Conservation (phyloP, 768 basidiomycete genomes). For the Boletus sp. region DNA sequence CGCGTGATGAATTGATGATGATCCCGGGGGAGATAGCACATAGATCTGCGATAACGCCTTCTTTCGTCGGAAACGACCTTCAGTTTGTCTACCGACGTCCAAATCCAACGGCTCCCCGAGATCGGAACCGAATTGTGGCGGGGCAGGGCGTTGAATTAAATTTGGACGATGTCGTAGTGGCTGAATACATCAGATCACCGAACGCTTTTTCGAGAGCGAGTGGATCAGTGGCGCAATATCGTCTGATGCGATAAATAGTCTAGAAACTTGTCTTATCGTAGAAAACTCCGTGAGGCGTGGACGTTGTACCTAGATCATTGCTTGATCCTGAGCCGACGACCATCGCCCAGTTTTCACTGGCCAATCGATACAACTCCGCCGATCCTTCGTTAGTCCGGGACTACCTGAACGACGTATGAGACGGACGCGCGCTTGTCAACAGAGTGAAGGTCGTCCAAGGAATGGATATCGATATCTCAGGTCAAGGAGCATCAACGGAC, state of each 20-base stretch:
- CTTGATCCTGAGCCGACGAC: not conserved
- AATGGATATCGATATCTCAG: not conserved
- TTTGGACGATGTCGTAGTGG: not conserved
- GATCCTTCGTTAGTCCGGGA: not conserved
- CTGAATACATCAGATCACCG: not conserved
- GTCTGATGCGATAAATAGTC: conserved; percentile 1
- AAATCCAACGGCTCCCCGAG: no score
- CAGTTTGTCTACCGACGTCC: no score
- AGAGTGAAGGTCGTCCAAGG: not conserved
- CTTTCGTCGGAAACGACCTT: no score
- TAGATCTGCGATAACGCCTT: no score
- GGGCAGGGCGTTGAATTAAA: no score
- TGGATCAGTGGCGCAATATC: not conserved
- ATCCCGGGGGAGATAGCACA: no score
- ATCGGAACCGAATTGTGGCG: not conserved
- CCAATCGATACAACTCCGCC: not conserved
- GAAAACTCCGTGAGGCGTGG: not conserved
- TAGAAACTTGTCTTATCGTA: not conserved
- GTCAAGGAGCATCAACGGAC: not conserved
- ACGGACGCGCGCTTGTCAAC: no score
- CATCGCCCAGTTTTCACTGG: not conserved
- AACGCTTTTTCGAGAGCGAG: not conserved
- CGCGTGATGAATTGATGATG: no score
- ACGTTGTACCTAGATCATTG: not conserved
- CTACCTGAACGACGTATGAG: no score